These are phyloP conservation scores for Erodium moschatum DNA, from an alignment of 441 rosid genomes.

Conservation along the genomic window DNA sequence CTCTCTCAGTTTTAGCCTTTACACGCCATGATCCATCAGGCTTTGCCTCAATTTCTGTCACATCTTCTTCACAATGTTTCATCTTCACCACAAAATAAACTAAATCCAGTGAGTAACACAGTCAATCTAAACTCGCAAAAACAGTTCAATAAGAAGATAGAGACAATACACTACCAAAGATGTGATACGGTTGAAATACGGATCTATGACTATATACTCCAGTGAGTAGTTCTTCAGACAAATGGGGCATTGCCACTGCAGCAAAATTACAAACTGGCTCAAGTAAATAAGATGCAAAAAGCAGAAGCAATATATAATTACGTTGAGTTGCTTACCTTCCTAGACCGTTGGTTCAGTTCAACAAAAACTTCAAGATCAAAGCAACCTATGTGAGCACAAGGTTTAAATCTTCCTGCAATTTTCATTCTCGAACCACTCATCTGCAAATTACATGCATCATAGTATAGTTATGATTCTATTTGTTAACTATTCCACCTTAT, in stretches of 20 bases:
- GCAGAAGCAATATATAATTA: neutral
- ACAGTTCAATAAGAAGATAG: slow-evolving; percentile 4
- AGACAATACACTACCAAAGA: slow-evolving; percentile 45
- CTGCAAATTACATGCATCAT: slow-evolving; percentile 28
- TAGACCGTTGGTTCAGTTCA: slow-evolving; percentile 90
- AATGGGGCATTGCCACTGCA: slow-evolving; percentile 99
- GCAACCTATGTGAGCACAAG: slow-evolving; percentile 37
- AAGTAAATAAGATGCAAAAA: slow-evolving; percentile 13
- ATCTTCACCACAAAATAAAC: slow-evolving; percentile 38
- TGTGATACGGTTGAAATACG: slow-evolving; percentile 81
- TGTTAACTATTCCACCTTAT: slow-evolving; percentile 6
- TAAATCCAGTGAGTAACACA: slow-evolving; percentile 4
- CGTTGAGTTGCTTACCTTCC: slow-evolving; percentile 59
- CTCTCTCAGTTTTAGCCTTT: slow-evolving; percentile 64
- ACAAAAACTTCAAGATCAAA: slow-evolving; percentile 89
- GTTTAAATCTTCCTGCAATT: slow-evolving; percentile 91
- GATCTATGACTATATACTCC: slow-evolving; percentile 79
- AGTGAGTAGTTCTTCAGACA: slow-evolving; percentile 86
- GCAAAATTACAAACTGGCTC: slow-evolving; percentile 20
- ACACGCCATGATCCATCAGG: slow-evolving; percentile 99
- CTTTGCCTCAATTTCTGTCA: slow-evolving; percentile 81
- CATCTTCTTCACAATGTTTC: slow-evolving; percentile 79
- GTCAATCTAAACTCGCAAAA: neutral
- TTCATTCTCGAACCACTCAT: slow-evolving; percentile 97
- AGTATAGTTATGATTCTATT: neutral